A percentile compares a stretch with the other conserved stretches of the same genome.
Evolutionary conservation across 306 rosid genomes (phyloP).

Genomic region (Casuarina equisetifolia): DNA sequence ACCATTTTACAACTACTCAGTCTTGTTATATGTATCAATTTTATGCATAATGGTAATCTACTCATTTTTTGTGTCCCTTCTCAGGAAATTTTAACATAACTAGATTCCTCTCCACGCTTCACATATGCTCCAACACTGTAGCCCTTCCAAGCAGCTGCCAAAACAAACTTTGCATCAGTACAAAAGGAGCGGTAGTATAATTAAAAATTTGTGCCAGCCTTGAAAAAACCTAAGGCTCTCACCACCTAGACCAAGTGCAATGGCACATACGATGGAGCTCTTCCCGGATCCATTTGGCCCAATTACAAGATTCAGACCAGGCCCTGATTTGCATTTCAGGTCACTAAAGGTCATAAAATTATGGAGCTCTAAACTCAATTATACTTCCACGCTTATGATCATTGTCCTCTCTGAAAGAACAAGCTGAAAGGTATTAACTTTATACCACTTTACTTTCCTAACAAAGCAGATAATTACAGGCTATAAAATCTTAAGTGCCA

Average conservation of each 20-base stretch:
- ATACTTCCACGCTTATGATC: conserved; percentile 95
- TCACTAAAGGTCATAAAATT: conserved; percentile 90
- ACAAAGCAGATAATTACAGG: neutral
- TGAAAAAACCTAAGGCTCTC: conserved; percentile 85
- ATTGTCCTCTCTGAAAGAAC: conserved; percentile 79
- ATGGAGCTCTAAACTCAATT: conserved; percentile 71
- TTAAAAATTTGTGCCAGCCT: neutral
- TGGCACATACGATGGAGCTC: conserved; percentile 96
- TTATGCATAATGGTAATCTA: conserved; percentile 54
- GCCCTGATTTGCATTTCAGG: conserved; percentile 77
- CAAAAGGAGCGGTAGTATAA: conserved; percentile 9
- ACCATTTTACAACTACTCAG: conserved; percentile 89
- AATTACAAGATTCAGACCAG: conserved; percentile 89
- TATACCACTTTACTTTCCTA: neutral
- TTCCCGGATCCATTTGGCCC: conserved; percentile 97
- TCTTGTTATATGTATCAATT: conserved; percentile 73
- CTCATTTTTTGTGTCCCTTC: conserved; percentile 64
- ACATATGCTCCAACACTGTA: conserved; percentile 72
- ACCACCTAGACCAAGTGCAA: conserved; percentile 95
- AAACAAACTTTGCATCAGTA: conserved; percentile 26
- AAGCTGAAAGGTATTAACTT: conserved; percentile 20
- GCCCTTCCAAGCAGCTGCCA: conserved; percentile 89
- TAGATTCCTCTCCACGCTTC: conserved; percentile 87
- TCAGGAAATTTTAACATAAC: conserved; percentile 67
- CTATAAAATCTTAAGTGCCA: neutral